Percentiles rank a stretch among this genome's conserved stretches.
phyloP scores from a whole-genome alignment of 805 yeast genomes.

The Monosporozyma solicola region DNA sequence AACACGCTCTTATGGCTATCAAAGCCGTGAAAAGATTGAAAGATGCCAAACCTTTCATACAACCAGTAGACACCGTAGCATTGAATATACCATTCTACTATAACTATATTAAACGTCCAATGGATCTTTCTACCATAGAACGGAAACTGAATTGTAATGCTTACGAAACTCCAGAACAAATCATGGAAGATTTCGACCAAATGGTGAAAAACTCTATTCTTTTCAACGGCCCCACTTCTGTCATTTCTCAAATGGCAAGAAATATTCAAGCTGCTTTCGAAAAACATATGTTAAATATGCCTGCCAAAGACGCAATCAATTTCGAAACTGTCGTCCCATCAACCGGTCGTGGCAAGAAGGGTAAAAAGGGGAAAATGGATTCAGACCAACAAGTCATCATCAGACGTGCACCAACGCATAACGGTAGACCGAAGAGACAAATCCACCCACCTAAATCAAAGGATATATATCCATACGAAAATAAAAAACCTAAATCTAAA shows the following conservation, averaged over 20 bases:
- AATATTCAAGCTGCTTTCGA: constrained; percentile 87
- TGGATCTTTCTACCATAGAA: constrained; percentile 91
- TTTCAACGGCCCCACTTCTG: constrained; percentile 79
- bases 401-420: constrained; percentile 65
- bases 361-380: constrained; percentile 19
- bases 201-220: constrained; percentile 76
- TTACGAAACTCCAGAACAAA: constrained; percentile 59
- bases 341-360: constrained; percentile 21
- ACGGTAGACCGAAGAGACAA: constrained; percentile 88
- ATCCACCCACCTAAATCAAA: constrained; percentile 95
- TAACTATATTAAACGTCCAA: constrained; percentile 74
- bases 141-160: constrained; percentile 61
- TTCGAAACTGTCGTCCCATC: constrained; percentile 21
- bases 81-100: constrained; percentile 86
- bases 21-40: constrained; percentile 83
- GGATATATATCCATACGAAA: constrained; percentile 78
- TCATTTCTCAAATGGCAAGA: constrained; percentile 85
- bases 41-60: constrained; percentile 84
- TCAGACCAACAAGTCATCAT: constrained; percentile 36
- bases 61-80: constrained; percentile 84
- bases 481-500: constrained; percentile 69
- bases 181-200: constrained; percentile 69
- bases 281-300: constrained; percentile 87
- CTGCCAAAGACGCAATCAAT: constrained; percentile 43
- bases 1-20: constrained; percentile 66